Evolutionary conservation across 2,329 filamentous ascomycete species (phyloP).

Genomic region (Drechslera avenae): DNA sequence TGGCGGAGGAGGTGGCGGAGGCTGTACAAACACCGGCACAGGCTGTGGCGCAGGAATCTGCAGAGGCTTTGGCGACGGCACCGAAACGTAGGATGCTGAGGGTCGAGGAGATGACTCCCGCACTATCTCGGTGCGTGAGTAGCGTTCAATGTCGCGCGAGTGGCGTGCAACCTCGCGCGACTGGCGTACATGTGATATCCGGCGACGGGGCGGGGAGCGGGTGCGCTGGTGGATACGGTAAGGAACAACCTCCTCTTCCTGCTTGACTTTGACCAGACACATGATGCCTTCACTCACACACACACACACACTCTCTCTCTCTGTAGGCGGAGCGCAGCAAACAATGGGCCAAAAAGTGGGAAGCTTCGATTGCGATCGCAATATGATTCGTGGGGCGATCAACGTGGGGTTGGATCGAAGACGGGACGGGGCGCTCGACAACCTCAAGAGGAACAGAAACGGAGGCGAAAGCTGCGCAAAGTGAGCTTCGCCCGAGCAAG

Average conservation of each 20-base stretch:
- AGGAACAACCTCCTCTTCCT: slow-evolving; percentile 52
- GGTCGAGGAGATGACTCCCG: slow-evolving; percentile 37
- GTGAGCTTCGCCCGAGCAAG: slow-evolving; percentile 23
- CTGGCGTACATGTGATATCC: slow-evolving; percentile 22
- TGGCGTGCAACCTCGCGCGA: slow-evolving; percentile 24
- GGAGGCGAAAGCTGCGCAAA: slow-evolving; percentile 10
- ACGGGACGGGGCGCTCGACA: slow-evolving; percentile 15
- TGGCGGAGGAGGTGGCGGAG: slow-evolving; percentile 39
- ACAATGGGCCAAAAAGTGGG: slow-evolving; percentile 5
- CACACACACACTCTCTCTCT: not conserved
- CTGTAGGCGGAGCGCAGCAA: slow-evolving; percentile 3
- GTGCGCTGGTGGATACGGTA: slow-evolving; percentile 43
- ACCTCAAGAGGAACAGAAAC: slow-evolving; percentile 3
- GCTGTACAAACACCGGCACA: slow-evolving; percentile 48
- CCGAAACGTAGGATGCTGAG: slow-evolving; percentile 37
- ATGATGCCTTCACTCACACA: slow-evolving; percentile 32
- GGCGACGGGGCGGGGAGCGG: slow-evolving; percentile 40
- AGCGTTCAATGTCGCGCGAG: slow-evolving; percentile 26
- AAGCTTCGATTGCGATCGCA: slow-evolving; percentile 34
- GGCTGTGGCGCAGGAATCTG: slow-evolving; percentile 49
- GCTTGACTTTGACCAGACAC: slow-evolving; percentile 55
- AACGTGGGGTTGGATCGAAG: slow-evolving; percentile 27
- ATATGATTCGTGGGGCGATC: slow-evolving; percentile 43
- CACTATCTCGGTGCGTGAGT: slow-evolving; percentile 41
- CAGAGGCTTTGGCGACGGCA: slow-evolving; percentile 40